Evolutionary conservation across 345 rosid species (phyloP).

Genomic region (Eucalyptus paniculata): DNA sequence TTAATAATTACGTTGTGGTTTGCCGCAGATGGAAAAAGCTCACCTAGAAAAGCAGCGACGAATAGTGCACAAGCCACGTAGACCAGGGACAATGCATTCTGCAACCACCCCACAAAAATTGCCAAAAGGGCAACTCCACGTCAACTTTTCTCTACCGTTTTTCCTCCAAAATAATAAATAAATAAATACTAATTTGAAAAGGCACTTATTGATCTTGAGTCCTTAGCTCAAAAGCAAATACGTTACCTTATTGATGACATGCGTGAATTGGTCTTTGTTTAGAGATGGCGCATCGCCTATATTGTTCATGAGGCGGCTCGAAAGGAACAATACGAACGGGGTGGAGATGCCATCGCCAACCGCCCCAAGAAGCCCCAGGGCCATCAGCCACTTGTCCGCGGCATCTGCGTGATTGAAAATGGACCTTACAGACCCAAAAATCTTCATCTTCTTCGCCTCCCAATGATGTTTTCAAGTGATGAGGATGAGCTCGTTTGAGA

Average conservation of each 20-base stretch:
- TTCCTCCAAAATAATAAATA: too few relatives aligned
- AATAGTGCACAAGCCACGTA: conserved; percentile 65
- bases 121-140: not conserved
- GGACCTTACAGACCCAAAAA: conserved; percentile 22
- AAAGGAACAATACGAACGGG: conserved; percentile 48
- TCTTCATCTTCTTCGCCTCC: not conserved
- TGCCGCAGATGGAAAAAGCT: not conserved
- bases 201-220: not conserved
- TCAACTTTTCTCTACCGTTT: too few relatives aligned
- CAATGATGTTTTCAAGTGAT: not conserved
- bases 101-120: not conserved
- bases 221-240: not conserved
- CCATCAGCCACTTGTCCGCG: conserved; percentile 47
- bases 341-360: conserved; percentile 58
- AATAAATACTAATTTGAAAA: too few relatives aligned
- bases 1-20: too few relatives aligned
- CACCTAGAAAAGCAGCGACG: conserved; percentile 69
- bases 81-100: conserved; percentile 58
- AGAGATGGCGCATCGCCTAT: conserved; percentile 24
- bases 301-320: conserved; percentile 62
- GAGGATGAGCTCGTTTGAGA: not conserved
- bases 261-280: conserved; percentile 10
- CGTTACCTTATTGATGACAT: conserved; percentile 34
- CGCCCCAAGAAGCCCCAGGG: conserved; percentile 52
- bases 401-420: conserved; percentile 64